Evolutionary conservation across 768 basidiomycete species (phyloP).

Genomic region (Termitomyces sp.): DNA sequence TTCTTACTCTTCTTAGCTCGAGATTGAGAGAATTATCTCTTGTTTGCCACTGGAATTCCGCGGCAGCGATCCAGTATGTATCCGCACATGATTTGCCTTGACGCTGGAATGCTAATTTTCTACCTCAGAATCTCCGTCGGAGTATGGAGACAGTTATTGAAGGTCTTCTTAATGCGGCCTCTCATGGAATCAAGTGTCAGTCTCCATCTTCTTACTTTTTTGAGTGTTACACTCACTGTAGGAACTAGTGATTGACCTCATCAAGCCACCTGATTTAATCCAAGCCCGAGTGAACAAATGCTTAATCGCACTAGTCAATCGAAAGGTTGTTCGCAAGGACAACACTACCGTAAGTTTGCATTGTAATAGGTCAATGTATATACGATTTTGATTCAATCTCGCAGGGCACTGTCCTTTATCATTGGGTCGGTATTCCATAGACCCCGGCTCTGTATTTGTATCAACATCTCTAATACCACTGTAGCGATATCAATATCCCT

Average conservation of each 20-base stretch:
- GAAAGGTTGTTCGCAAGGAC: conserved; percentile 79
- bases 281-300: conserved; percentile 93
- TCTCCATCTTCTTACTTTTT: not conserved
- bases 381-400: not conserved
- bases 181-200: conserved; percentile 58
- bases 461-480: not conserved
- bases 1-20: conserved; percentile 30
- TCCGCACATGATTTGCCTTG: not conserved
- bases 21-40: conserved; percentile 66
- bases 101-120: not conserved
- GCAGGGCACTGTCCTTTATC: conserved; percentile 63
- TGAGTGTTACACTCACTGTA: not conserved
- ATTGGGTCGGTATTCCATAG: conserved; percentile 59
- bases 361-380: not conserved
- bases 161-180: conserved; percentile 59
- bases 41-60: conserved; percentile 86
- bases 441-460: not conserved
- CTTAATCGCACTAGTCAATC: conserved; percentile 82
- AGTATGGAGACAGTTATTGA: conserved; percentile 81
- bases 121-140: conserved; percentile 55
- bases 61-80: conserved; percentile 77
- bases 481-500: not conserved
- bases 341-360: conserved; percentile 44
- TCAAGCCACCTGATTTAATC: conserved; percentile 75
- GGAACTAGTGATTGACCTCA: conserved; percentile 63